A percentile compares a stretch with the other conserved stretches of the same genome.
Evolutionary conservation across 371 early-diverging fungal genomes (phyloP).

Genomic region (Circinella umbellata): DNA sequence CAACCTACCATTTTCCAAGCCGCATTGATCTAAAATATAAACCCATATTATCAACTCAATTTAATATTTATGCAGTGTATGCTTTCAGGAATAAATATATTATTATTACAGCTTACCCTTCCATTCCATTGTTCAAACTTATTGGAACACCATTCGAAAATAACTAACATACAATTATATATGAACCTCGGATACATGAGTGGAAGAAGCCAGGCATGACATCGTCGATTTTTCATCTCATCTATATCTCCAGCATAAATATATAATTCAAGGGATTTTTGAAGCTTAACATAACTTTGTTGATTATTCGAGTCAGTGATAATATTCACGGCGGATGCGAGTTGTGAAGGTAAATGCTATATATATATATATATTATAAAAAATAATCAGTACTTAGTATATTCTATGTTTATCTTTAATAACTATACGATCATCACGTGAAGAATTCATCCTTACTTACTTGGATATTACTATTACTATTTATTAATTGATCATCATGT

Average conservation of each 20-base stretch:
- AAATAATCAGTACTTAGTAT: too few relatives aligned
- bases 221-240: not conserved
- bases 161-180: not conserved
- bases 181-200: slow-evolving; percentile 6
- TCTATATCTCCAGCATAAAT: not conserved
- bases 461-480: not conserved
- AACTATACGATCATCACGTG: too few relatives aligned
- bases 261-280: not conserved
- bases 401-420: too few relatives aligned
- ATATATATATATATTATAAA: not conserved
- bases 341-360: not conserved
- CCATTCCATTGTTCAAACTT: not conserved
- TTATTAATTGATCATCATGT: too few relatives aligned
- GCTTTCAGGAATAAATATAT: not conserved
- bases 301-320: not conserved
- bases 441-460: not conserved
- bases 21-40: not conserved
- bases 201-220: slow-evolving; percentile 5
- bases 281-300: not conserved
- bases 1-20: not conserved
- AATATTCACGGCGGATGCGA: not conserved
- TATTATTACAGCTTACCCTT: not conserved
- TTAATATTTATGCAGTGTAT: too few relatives aligned
- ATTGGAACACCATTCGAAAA: not conserved
- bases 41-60: not conserved